Evolutionary conservation across 495 filamentous ascomycete genomes (phyloP).

Genomic region (Penicillium macrosclerotiorum): DNA sequence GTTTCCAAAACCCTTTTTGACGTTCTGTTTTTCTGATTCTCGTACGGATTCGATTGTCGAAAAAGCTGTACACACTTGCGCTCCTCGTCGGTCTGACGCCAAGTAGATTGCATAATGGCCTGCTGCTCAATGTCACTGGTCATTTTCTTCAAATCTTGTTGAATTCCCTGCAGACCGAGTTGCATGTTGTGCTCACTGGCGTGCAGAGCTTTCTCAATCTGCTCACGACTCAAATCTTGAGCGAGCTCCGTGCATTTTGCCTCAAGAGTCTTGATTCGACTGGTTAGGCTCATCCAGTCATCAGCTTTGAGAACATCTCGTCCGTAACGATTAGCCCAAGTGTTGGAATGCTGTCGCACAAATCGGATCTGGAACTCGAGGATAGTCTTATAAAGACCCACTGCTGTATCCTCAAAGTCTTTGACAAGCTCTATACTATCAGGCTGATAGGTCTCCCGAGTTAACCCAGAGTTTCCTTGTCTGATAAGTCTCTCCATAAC

Average conservation of each 20-base stretch:
- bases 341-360: constrained; percentile 3
- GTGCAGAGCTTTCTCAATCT: constrained; percentile 6
- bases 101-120: constrained; percentile 6
- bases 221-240: constrained; percentile 6
- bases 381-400: constrained; percentile 4
- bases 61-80: constrained; percentile 8
- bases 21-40: constrained; percentile 7
- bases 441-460: neutral
- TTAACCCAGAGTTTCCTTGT: neutral
- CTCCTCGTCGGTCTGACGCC: constrained; percentile 7
- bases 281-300: constrained; percentile 2
- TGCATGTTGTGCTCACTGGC: constrained; percentile 3
- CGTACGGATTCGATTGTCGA: constrained; percentile 8
- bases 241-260: constrained; percentile 5
- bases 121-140: constrained; percentile 3
- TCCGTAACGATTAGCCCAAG: constrained; percentile 4
- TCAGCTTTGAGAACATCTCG: constrained; percentile 6
- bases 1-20: constrained; percentile 3
- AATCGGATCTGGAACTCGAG: constrained; percentile 6
- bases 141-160: constrained; percentile 4
- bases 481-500: constrained; percentile 8
- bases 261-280: constrained; percentile 4
- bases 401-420: constrained; percentile 2
- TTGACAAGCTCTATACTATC: constrained; percentile 4
- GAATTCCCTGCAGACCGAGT: neutral